Evolutionary conservation across 1,139 yeast genomes (phyloP).

Genomic region (Pichia sp.): DNA sequence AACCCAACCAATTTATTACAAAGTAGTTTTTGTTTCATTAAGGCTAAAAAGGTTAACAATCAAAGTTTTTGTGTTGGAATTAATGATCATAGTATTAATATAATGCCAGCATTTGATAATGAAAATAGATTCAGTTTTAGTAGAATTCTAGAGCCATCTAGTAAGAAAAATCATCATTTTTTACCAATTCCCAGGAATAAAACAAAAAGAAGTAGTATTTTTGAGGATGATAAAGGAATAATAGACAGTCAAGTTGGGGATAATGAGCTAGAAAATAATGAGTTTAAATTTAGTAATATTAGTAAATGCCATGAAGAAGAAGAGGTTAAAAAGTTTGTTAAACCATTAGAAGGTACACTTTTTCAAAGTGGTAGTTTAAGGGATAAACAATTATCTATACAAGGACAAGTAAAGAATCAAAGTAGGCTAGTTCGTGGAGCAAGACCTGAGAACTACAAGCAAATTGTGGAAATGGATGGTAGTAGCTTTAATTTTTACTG

Average conservation of each 20-base stretch:
- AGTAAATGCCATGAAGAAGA: conserved; percentile 12
- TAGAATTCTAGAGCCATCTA: neutral
- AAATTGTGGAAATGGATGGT: neutral
- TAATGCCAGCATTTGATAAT: conserved; percentile 16
- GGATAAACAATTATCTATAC: neutral
- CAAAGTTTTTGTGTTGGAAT: conserved; percentile 38
- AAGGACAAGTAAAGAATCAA: neutral
- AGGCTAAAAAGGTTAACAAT: conserved; percentile 12
- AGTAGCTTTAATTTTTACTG: neutral
- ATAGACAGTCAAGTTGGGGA: conserved; percentile 21
- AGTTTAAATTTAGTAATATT: conserved; percentile 14
- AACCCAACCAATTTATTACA: conserved; percentile 25
- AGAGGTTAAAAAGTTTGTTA: neutral
- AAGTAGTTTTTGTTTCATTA: conserved; percentile 39
- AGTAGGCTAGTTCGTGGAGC: neutral
- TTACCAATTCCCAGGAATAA: neutral
- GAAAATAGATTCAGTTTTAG: neutral
- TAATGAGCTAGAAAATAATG: conserved; percentile 13
- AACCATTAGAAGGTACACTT: neutral
- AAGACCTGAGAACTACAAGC: neutral
- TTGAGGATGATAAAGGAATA: conserved; percentile 3
- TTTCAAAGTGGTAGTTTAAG: neutral
- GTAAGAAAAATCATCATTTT: neutral
- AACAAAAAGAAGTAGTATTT: neutral
- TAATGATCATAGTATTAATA: conserved; percentile 20